Conservation (phyloP, 306 rosid species). For the Sophora flavescens region DNA sequence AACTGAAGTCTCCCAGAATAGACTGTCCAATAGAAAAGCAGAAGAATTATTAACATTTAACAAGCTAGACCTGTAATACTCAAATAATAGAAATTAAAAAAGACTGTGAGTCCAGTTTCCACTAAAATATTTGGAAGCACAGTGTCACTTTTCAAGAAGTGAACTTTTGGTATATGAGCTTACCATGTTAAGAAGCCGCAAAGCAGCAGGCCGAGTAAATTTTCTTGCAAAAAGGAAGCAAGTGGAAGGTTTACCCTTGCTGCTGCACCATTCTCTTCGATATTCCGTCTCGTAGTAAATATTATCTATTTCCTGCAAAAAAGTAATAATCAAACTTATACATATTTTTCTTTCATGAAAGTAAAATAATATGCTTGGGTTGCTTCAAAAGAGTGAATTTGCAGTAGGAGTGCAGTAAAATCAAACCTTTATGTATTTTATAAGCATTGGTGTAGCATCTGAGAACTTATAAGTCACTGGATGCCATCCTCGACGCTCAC, state of each 20-base stretch:
- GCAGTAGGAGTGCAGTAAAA: slow-evolving; percentile 32
- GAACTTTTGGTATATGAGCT: slow-evolving; percentile 39
- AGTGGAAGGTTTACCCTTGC: slow-evolving; percentile 84
- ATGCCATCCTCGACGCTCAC: slow-evolving; percentile 95
- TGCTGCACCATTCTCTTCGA: slow-evolving; percentile 95
- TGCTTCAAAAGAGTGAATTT: slow-evolving; percentile 24
- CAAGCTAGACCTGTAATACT: slow-evolving; percentile 11
- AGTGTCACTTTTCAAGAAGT: slow-evolving; percentile 3
- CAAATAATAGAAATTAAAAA: background rate
- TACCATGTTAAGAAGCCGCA: slow-evolving; percentile 89
- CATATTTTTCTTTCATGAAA: slow-evolving; percentile 31
- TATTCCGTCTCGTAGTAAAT: slow-evolving; percentile 93
- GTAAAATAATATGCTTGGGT: slow-evolving; percentile 9
- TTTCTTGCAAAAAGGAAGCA: slow-evolving; percentile 97
- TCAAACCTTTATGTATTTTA: slow-evolving; percentile 90
- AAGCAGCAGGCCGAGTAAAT: slow-evolving; percentile 93
- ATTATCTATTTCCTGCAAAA: slow-evolving; percentile 86
- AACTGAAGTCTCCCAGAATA: slow-evolving; percentile 58
- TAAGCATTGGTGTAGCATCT: slow-evolving; percentile 86
- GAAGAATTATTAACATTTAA: slow-evolving; percentile 23
- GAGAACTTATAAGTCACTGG: slow-evolving; percentile 92
- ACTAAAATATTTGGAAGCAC: background rate
- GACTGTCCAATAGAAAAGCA: slow-evolving; percentile 58
- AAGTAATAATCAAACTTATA: slow-evolving; percentile 17
- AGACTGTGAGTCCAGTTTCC: background rate